These are phyloP conservation scores for Bipolaris cookei DNA, from an alignment of 2,329 filamentous ascomycete species.

Conservation along the genomic window DNA sequence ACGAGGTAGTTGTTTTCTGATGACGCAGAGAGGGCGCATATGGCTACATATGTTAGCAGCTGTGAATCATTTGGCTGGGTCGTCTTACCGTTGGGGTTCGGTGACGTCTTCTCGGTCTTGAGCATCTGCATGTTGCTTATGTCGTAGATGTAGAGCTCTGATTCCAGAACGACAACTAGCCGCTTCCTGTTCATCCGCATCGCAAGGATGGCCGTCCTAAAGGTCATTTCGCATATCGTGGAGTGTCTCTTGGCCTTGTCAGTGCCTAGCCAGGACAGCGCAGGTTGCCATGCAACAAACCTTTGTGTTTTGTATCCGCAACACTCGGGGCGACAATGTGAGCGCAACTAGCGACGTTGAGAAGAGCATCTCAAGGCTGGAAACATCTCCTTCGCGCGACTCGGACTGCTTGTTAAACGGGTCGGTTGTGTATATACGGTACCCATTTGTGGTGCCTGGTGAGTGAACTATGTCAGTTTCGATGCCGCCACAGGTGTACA, in stretches of 20 bases:
- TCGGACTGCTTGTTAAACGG: slow-evolving; percentile 95
- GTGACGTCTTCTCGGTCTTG: slow-evolving; percentile 90
- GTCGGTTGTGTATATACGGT: slow-evolving; percentile 95
- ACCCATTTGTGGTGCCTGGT: slow-evolving; percentile 86
- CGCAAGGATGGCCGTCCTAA: slow-evolving; percentile 93
- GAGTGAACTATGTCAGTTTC: slow-evolving; percentile 16
- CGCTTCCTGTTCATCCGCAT: slow-evolving; percentile 94
- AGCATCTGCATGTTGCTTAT: slow-evolving; percentile 98
- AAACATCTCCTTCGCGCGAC: slow-evolving; percentile 92
- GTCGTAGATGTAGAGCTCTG: slow-evolving; percentile 97
- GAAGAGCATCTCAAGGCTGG: slow-evolving; percentile 98
- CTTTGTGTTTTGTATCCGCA: slow-evolving; percentile 98
- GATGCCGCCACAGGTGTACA: not conserved
- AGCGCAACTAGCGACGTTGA: slow-evolving; percentile 95
- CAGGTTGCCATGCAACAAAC: slow-evolving; percentile 55
- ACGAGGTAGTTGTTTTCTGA: slow-evolving; percentile 96
- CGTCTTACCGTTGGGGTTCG: slow-evolving; percentile 75
- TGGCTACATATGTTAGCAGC: slow-evolving; percentile 60
- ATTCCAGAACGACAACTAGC: slow-evolving; percentile 89
- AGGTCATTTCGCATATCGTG: slow-evolving; percentile 97
- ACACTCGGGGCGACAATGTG: slow-evolving; percentile 85
- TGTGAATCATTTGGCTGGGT: slow-evolving; percentile 1
- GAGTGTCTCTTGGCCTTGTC: slow-evolving; percentile 64
- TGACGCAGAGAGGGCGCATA: slow-evolving; percentile 90
- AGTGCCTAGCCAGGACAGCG: slow-evolving; percentile 7